These are phyloP conservation scores for Sedum album DNA, from an alignment of 164 flowering plant species.

Conservation along the genomic window DNA sequence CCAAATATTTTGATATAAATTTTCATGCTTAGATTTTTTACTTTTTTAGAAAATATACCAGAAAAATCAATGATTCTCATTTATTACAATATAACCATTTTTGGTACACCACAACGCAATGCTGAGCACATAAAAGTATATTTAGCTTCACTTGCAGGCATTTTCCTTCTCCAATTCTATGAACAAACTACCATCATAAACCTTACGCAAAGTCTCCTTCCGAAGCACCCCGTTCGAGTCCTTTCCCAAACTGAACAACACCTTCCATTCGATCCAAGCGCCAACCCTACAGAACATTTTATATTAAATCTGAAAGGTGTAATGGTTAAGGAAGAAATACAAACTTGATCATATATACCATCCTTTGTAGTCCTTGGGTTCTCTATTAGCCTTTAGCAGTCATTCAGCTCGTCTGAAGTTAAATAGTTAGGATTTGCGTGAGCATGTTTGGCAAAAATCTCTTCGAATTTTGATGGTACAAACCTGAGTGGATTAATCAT, in stretches of 20 bases:
- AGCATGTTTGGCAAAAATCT: background rate
- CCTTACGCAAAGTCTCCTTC: background rate
- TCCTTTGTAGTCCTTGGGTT: constrained; percentile 4
- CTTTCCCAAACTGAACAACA: background rate
- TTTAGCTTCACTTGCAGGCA: too few relatives aligned
- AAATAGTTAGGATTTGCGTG: background rate
- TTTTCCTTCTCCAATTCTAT: background rate
- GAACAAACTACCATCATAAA: constrained; percentile 2
- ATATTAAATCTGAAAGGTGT: background rate
- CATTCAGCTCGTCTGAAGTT: background rate
- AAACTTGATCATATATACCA: background rate
- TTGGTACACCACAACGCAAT: too few relatives aligned
- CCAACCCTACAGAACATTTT: background rate
- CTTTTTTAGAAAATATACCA: too few relatives aligned
- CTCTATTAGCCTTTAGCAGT: constrained; percentile 6
- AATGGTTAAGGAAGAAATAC: too few relatives aligned
- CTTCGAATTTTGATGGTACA: background rate
- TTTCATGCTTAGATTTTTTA: too few relatives aligned
- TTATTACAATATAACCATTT: too few relatives aligned
- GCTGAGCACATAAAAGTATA: too few relatives aligned
- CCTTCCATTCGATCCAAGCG: background rate
- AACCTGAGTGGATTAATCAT: background rate
- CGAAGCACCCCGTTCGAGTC: background rate
- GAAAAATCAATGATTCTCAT: too few relatives aligned
- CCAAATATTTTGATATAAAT: too few relatives aligned